These are phyloP conservation scores for Marasmius sp. DNA, from an alignment of 1,284 basidiomycete genomes.

Conservation along the genomic window DNA sequence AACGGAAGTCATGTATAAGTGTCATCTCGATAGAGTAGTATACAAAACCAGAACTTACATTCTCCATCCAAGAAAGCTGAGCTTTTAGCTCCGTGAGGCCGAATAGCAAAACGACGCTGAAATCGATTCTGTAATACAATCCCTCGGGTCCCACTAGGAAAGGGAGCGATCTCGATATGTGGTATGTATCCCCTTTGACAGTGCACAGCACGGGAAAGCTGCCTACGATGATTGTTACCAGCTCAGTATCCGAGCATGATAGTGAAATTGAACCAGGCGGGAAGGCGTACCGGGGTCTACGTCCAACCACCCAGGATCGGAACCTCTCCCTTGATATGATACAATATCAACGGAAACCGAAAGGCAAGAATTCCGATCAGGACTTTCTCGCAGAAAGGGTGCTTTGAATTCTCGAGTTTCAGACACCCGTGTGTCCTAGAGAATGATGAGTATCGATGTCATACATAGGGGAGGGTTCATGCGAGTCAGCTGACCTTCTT, in stretches of 20 bases:
- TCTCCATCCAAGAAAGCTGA: constrained; percentile 43
- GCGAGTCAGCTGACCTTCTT: constrained; percentile 19
- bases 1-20: background rate
- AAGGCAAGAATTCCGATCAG: background rate
- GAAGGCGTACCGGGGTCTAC: constrained; percentile 17
- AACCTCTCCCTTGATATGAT: constrained; percentile 23
- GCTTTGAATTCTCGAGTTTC: constrained; percentile 33
- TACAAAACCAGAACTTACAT: constrained; percentile 26
- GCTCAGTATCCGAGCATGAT: no score
- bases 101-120: constrained; percentile 41
- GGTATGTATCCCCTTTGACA: constrained; percentile 33
- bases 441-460: background rate
- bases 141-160: constrained; percentile 9
- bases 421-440: constrained; percentile 28
- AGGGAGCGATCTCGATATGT: constrained; percentile 5
- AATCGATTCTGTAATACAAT: constrained; percentile 33
- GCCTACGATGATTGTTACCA: constrained; percentile 18
- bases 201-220: constrained; percentile 37
- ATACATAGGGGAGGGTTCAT: background rate
- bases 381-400: constrained; percentile 11
- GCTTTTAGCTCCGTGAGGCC: constrained; percentile 48
- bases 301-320: constrained; percentile 24
- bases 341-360: background rate
- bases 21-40: background rate
- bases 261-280: background rate